These are phyloP conservation scores for Triticum urartu DNA, from an alignment of 176 grass and related monocot species.

Conservation along the genomic window DNA sequence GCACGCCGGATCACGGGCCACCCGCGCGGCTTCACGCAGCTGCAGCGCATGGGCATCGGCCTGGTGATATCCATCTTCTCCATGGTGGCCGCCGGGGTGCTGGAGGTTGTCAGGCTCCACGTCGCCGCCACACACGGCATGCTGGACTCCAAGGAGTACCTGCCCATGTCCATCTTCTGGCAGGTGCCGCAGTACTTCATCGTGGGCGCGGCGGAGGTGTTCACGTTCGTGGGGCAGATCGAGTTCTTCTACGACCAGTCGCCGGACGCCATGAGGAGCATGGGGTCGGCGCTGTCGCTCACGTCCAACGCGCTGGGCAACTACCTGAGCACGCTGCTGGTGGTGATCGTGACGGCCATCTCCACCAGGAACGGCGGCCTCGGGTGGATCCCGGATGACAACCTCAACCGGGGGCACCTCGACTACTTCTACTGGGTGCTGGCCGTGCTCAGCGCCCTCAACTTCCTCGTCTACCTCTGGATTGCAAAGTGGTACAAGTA, in stretches of 20 bases:
- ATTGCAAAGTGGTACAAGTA: slow-evolving; percentile 12
- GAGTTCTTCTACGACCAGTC: slow-evolving; percentile 33
- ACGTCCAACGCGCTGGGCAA: neutral
- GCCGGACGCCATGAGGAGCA: slow-evolving; percentile 24
- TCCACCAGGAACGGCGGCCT: neutral
- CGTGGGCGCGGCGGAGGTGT: slow-evolving; percentile 22
- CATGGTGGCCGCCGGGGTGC: slow-evolving; percentile 9
- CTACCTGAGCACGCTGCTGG: slow-evolving; percentile 13
- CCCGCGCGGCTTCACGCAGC: slow-evolving; percentile 61
- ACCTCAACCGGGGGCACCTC: slow-evolving; percentile 36
- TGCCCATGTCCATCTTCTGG: slow-evolving; percentile 69
- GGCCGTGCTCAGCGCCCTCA: slow-evolving; percentile 59
- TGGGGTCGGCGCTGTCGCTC: slow-evolving; percentile 5
- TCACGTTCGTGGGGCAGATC: slow-evolving; percentile 16
- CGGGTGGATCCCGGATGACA: neutral
- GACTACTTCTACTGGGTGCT: slow-evolving; percentile 86
- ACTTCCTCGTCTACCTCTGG: slow-evolving; percentile 58
- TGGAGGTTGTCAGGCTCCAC: neutral
- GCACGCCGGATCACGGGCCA: slow-evolving; percentile 38
- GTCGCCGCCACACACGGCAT: neutral
- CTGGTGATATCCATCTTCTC: slow-evolving; percentile 30
- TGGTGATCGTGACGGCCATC: slow-evolving; percentile 6
- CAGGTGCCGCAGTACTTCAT: slow-evolving; percentile 67
- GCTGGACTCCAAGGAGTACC: slow-evolving; percentile 3
- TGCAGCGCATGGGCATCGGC: slow-evolving; percentile 66